Conservation (phyloP, 441 rosid species). For the Brassica hybrid region DNA sequence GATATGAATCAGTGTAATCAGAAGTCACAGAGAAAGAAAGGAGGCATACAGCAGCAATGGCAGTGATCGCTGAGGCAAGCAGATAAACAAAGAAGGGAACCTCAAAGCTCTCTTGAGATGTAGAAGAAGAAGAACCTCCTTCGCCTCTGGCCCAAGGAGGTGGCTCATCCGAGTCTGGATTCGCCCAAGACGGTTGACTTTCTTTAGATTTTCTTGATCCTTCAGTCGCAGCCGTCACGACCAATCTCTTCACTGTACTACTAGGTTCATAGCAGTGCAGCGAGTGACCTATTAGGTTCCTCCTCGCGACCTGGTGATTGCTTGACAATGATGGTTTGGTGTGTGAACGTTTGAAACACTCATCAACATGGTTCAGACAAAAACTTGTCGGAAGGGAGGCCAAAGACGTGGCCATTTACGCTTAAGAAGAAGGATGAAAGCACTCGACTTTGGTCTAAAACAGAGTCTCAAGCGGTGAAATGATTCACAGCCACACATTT, state of each 20-base stretch:
- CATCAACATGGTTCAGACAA: constrained; percentile 34
- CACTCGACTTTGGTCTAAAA: constrained; percentile 30
- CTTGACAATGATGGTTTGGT: constrained; percentile 20
- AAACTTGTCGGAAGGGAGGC: constrained; percentile 30
- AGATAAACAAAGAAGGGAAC: constrained; percentile 76
- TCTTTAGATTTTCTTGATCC: constrained; percentile 67
- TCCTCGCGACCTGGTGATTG: constrained; percentile 5
- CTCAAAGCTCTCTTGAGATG: constrained; percentile 51
- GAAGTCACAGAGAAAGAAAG: not conserved
- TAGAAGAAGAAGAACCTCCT: constrained; percentile 35
- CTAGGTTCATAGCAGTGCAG: not conserved
- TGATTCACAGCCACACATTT: constrained; percentile 36
- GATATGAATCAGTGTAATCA: not conserved
- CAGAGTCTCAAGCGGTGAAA: constrained; percentile 30
- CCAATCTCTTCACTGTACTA: constrained; percentile 28
- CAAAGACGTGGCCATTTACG: constrained; percentile 34
- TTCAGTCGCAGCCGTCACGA: constrained; percentile 39
- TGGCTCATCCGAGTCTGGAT: constrained; percentile 73
- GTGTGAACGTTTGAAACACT: constrained; percentile 21
- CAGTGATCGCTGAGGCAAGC: constrained; percentile 76
- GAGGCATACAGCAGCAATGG: constrained; percentile 83
- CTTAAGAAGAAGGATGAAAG: not conserved
- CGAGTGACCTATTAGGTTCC: constrained; percentile 6
- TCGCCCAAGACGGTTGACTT: constrained; percentile 84
- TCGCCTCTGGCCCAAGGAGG: constrained; percentile 94